These are phyloP conservation scores for Cupressus sempervirens DNA, from an alignment of 75 land plant genomes.

Conservation along the genomic window DNA sequence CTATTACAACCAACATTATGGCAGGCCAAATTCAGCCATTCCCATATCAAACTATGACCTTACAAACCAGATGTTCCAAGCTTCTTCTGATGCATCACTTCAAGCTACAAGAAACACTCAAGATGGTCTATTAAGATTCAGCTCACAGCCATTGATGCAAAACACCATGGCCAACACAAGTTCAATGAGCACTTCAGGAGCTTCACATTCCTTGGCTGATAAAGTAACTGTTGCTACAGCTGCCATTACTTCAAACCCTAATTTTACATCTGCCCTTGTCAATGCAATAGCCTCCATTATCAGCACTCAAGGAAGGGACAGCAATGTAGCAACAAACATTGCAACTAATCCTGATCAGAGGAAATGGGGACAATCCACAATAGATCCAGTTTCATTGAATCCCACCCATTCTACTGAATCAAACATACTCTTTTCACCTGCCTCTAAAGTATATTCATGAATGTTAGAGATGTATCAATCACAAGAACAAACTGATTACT, in stretches of 20 bases:
- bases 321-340: background rate
- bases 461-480: no score
- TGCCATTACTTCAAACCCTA: slow-evolving; percentile 64
- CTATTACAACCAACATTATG: slow-evolving; percentile 13
- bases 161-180: background rate
- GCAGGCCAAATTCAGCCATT: background rate
- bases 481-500: no score
- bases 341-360: background rate
- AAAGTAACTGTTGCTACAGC: slow-evolving; percentile 16
- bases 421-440: background rate
- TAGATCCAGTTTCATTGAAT: background rate
- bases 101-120: background rate
- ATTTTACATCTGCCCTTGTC: slow-evolving; percentile 67
- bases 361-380: slow-evolving; percentile 3
- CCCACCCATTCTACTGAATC: background rate
- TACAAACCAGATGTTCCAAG: slow-evolving; percentile 6
- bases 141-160: background rate
- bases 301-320: background rate
- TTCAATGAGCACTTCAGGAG: background rate
- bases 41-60: background rate
- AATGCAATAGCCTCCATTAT: slow-evolving; percentile 62
- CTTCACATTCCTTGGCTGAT: slow-evolving; percentile 25
- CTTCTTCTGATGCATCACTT: background rate
- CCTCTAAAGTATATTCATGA: background rate
- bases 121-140: background rate